Conservation (phyloP, 768 basidiomycete genomes). For the Tephrocybe sp. region DNA sequence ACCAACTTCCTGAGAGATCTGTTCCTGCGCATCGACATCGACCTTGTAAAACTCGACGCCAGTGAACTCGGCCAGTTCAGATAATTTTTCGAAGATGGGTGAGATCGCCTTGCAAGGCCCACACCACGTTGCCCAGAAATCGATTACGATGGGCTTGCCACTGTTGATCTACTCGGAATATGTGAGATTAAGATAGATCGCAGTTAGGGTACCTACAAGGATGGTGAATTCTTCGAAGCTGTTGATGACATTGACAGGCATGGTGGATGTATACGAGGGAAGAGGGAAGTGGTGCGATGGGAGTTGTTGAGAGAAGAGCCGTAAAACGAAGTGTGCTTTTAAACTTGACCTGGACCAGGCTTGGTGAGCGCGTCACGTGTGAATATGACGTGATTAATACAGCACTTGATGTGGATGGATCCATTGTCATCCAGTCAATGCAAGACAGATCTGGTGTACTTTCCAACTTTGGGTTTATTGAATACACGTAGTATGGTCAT, state of each 20-base stretch:
- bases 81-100: conserved; percentile 63
- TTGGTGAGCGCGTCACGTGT: conserved; percentile 22
- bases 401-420: too few relatives aligned
- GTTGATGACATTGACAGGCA: conserved; percentile 39
- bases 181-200: not conserved
- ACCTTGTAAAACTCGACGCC: conserved; percentile 69
- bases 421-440: too few relatives aligned
- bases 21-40: conserved; percentile 60
- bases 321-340: not conserved
- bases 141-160: conserved; percentile 51
- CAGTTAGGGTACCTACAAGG: conserved; percentile 37
- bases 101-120: conserved; percentile 69
- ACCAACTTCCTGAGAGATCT: conserved; percentile 52
- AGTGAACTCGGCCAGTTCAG: conserved; percentile 27
- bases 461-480: too few relatives aligned
- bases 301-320: not conserved
- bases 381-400: conserved; percentile 12
- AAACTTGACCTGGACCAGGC: not conserved
- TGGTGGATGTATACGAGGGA: conserved; percentile 17
- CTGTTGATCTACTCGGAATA: conserved; percentile 40
- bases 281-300: not conserved
- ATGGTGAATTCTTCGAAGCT: conserved; percentile 39
- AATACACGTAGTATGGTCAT: too few relatives aligned
- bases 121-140: conserved; percentile 82
- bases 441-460: too few relatives aligned